Conservation (phyloP, 768 basidiomycete genomes). For the Trametes maxima region DNA sequence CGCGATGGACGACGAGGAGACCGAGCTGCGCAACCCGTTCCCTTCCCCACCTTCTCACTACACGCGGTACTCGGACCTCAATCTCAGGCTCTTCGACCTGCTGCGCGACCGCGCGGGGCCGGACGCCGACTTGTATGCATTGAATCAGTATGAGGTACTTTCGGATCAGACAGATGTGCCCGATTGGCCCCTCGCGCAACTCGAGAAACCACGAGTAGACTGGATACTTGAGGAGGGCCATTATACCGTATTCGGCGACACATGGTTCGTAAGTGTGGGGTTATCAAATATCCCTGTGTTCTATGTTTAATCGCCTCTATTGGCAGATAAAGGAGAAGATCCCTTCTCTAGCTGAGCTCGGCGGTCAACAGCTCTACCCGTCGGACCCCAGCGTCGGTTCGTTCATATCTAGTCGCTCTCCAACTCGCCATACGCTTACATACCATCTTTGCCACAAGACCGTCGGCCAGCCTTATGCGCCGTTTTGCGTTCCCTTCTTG, state of each 20-base stretch:
- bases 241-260: conserved; percentile 85
- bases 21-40: conserved; percentile 83
- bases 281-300: not conserved
- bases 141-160: conserved; percentile 63
- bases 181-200: conserved; percentile 71
- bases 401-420: conserved; percentile 23
- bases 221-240: conserved; percentile 88
- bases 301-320: not conserved
- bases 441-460: conserved; percentile 46
- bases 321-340: conserved; percentile 79
- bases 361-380: conserved; percentile 81
- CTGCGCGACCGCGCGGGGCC: conserved; percentile 52
- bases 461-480: conserved; percentile 73
- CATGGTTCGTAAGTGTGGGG: conserved; percentile 73
- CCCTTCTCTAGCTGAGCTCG: conserved; percentile 78
- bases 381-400: conserved; percentile 68
- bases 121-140: conserved; percentile 39
- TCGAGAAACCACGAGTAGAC: conserved; percentile 87
- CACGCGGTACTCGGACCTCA: conserved; percentile 71
- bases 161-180: conserved; percentile 75
- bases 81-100: conserved; percentile 66
- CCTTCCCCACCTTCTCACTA: conserved; percentile 89
- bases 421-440: not conserved
- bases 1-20: conserved; percentile 67
- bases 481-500: conserved; percentile 74